Conservation (phyloP, 345 rosid species). For the Jatropha curcas region DNA sequence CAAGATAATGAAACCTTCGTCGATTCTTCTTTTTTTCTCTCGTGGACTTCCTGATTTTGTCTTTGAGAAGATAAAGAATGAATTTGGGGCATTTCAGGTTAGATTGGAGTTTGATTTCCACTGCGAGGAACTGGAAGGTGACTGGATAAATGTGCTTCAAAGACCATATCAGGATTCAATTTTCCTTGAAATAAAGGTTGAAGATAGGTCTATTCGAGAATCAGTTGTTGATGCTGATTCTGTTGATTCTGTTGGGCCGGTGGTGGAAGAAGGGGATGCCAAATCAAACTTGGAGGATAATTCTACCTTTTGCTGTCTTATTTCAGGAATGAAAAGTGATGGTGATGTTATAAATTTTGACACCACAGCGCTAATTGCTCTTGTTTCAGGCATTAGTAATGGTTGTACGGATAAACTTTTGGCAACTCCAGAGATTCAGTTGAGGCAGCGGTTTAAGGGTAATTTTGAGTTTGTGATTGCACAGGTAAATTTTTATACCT, state of each 20-base stretch:
- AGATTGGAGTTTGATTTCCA: slow-evolving; percentile 31
- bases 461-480: slow-evolving; percentile 70
- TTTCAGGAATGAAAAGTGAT: slow-evolving; percentile 45
- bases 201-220: slow-evolving; percentile 15
- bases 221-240: slow-evolving; percentile 10
- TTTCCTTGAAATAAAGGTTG: slow-evolving; percentile 57
- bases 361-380: slow-evolving; percentile 83
- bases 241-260: slow-evolving; percentile 19
- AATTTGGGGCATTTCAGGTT: slow-evolving; percentile 55
- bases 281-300: slow-evolving; percentile 27
- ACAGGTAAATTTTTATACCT: slow-evolving; percentile 49
- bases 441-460: slow-evolving; percentile 74
- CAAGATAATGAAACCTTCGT: slow-evolving; percentile 47
- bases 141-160: slow-evolving; percentile 61
- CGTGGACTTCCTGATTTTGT: slow-evolving; percentile 46
- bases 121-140: slow-evolving; percentile 52
- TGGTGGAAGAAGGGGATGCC: slow-evolving; percentile 24
- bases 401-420: slow-evolving; percentile 62
- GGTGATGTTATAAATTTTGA: slow-evolving; percentile 61
- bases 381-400: slow-evolving; percentile 84
- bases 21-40: slow-evolving; percentile 67
- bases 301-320: slow-evolving; percentile 38
- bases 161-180: slow-evolving; percentile 47
- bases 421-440: slow-evolving; percentile 39
- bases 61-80: slow-evolving; percentile 34